Conservation (phyloP, 2,329 filamentous ascomycete genomes). For the Fusarium buharicum region DNA sequence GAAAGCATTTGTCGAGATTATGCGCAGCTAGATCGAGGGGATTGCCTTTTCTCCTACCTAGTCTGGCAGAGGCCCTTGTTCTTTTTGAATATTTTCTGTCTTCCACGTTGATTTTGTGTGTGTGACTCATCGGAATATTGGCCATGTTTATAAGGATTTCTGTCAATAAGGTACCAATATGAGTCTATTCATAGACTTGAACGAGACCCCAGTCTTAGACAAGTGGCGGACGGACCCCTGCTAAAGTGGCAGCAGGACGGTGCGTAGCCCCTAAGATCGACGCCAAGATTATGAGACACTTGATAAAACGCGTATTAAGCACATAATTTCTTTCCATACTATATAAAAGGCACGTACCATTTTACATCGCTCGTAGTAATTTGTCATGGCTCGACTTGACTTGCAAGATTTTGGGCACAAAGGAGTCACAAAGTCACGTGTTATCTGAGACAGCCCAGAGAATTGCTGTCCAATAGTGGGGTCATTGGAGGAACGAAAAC, state of each 20-base stretch:
- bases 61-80: too few species aligned
- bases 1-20: background rate
- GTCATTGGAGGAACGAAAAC: slow-evolving; percentile 28
- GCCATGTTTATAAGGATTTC: too few species aligned
- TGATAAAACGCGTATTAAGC: background rate
- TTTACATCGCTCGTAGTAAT: background rate
- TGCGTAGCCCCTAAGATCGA: slow-evolving; percentile 15
- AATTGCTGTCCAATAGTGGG: slow-evolving; percentile 42
- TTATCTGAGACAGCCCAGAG: slow-evolving; percentile 20
- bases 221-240: slow-evolving; percentile 27
- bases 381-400: background rate
- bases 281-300: slow-evolving; percentile 6
- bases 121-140: background rate
- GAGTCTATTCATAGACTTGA: slow-evolving; percentile 28
- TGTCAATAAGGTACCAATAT: too few species aligned
- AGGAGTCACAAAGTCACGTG: slow-evolving; percentile 41
- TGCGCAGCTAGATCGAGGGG: background rate
- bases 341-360: background rate
- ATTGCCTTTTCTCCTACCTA: background rate
- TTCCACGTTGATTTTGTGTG: background rate
- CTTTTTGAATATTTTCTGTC: background rate
- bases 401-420: slow-evolving; percentile 5
- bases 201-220: slow-evolving; percentile 28
- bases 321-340: background rate
- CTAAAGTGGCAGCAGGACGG: slow-evolving; percentile 5